Base-by-base conservation (phyloP, 2,329 filamentous ascomycete species). In the Paecilomyces formosus region DNA sequence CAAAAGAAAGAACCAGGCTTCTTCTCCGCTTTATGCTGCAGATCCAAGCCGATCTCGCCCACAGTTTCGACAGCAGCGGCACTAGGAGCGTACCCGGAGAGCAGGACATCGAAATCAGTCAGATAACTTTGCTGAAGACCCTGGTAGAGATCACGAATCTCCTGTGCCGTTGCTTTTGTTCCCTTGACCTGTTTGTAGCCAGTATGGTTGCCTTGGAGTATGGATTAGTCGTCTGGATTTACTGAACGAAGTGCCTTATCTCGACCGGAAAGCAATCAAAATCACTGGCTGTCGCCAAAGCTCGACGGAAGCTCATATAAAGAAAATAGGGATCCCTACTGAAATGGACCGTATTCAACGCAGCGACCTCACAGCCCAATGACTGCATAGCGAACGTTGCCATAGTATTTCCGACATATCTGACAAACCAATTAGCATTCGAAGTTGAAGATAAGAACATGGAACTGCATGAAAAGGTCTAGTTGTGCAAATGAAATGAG, bases 401-500 rank as follows among this genome's bases (percentile, higher is more conserved):
- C 81, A 99, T 96, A 69, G 93, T 96, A 74, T 99, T 99, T 55
- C 94, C 94, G 65, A 99, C 94, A 82, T 97, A 93, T 72, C 94
- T 96, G 49, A 55, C 21, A 55, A 55, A 26, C 7, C 24, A 26
- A 55, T 33, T 26, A 33, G 12, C 53, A 39, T 15, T 1, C 9
- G 28, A 54, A 35, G 1, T 3, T 18, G 13, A 33, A 35, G 30
- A 28, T 28, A 13, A 33, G 22, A 30, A 21, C 5, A 26, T 21
- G 7, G 18, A 45, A 45, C 3, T 8, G 3, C n/a, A 8, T 18
- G n/a, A 45, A 45, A 21, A 45, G 9, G 13, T 28, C 31, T 33
- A 53, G 56, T 35, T 52, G 21, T n/a, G 50, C 22, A 52, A 26
- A 11, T 7, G 13, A 24, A 24, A 52, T 4, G 1, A 52, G 26